phyloP scores from a whole-genome alignment of 352 stramenopile genomes.

The Pythium diclinum region DNA sequence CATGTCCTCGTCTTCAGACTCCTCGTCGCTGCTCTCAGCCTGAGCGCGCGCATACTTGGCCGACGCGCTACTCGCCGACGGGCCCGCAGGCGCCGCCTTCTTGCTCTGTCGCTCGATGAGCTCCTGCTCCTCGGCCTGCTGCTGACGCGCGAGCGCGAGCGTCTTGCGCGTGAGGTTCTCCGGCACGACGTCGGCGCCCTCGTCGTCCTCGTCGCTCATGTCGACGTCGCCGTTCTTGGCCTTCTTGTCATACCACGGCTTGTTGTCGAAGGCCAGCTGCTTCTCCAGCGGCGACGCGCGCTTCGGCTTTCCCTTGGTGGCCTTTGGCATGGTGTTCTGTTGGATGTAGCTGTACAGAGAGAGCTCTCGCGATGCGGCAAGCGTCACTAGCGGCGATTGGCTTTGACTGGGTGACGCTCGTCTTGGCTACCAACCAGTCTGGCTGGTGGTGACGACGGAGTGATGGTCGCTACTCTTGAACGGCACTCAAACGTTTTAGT shows the following conservation, averaged over 20 bases:
- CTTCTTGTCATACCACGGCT: slow-evolving; percentile 81
- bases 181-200: slow-evolving; percentile 61
- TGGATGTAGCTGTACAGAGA: neutral
- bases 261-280: slow-evolving; percentile 83
- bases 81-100: slow-evolving; percentile 11
- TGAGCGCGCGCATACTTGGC: slow-evolving; percentile 28
- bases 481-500: neutral
- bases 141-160: slow-evolving; percentile 66
- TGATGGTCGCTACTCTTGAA: slow-evolving; percentile 16
- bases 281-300: slow-evolving; percentile 84
- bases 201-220: slow-evolving; percentile 61
- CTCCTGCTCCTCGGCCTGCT: slow-evolving; percentile 77
- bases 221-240: slow-evolving; percentile 34
- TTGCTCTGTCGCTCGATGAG: slow-evolving; percentile 41
- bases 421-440: slow-evolving; percentile 29
- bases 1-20: slow-evolving; percentile 84
- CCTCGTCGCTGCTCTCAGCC: slow-evolving; percentile 55
- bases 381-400: slow-evolving; percentile 3
- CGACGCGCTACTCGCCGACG: slow-evolving; percentile 13
- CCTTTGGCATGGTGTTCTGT: slow-evolving; percentile 58
- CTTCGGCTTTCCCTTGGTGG: slow-evolving; percentile 73
- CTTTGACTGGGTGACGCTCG: slow-evolving; percentile 15
- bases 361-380: neutral
- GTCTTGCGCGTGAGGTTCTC: slow-evolving; percentile 83
- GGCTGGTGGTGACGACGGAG: neutral